phyloP scores from a whole-genome alignment of 2,329 filamentous ascomycete genomes.

The Aspergillus glaucus region DNA sequence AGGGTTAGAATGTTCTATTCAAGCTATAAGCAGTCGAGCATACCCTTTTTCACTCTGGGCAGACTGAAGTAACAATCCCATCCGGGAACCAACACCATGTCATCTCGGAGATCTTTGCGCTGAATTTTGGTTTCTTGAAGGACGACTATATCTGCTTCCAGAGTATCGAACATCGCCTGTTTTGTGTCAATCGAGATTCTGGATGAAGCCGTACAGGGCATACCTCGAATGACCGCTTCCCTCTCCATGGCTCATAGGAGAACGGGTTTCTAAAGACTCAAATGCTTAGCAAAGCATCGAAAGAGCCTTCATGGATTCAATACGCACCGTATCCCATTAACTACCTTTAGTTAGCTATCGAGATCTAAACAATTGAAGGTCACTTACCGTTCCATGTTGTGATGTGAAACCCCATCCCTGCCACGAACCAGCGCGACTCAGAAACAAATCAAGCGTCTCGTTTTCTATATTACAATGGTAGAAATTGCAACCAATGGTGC shows the following conservation, averaged over 20 bases:
- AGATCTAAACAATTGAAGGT: background rate
- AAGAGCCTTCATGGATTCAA: background rate
- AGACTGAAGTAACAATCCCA: conserved; percentile 97
- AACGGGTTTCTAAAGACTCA: conserved; percentile 62
- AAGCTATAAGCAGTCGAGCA: background rate
- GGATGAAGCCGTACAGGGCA: background rate
- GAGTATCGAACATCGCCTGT: conserved; percentile 85
- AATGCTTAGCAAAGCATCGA: background rate
- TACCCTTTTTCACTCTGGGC: conserved; percentile 88
- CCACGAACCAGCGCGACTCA: background rate
- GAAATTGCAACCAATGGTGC: background rate
- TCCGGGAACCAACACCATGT: conserved; percentile 89
- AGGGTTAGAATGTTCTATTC: no score
- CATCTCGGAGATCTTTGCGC: conserved; percentile 81
- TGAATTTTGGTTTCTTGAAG: conserved; percentile 98
- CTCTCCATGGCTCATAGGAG: conserved; percentile 75
- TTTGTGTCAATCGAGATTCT: background rate
- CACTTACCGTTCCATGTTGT: conserved; percentile 76
- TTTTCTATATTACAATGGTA: background rate
- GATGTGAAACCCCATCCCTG: conserved; percentile 67
- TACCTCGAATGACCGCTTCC: conserved; percentile 64
- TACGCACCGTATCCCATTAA: conserved; percentile 68
- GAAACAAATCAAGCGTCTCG: background rate
- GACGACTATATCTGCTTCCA: conserved; percentile 86
- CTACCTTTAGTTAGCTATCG: conserved; percentile 38